Conservation (phyloP, 164 flowering plant genomes). For the Chimonanthus praecox region DNA sequence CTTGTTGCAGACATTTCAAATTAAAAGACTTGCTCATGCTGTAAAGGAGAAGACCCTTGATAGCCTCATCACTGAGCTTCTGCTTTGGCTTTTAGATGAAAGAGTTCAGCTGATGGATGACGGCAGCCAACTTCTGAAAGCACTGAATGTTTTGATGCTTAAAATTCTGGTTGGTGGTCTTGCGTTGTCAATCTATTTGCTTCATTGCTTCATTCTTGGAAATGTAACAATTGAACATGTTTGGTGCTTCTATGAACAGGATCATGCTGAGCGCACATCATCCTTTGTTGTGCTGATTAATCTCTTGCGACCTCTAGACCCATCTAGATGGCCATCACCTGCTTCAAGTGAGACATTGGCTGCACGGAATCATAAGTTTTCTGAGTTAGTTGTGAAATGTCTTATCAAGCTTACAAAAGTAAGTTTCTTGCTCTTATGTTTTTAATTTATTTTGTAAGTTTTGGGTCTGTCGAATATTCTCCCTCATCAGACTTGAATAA, state of each 20-base stretch:
- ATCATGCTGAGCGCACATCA: conserved; percentile 94
- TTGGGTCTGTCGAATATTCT: not conserved
- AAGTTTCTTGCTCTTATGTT: conserved; percentile 4
- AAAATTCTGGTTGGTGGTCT: conserved; percentile 72
- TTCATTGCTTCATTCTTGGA: not conserved
- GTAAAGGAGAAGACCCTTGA: conserved; percentile 89
- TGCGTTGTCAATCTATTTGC: not conserved
- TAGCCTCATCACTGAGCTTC: conserved; percentile 86
- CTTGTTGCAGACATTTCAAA: conserved; percentile 81
- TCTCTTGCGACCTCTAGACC: conserved; percentile 86
- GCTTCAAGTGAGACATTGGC: conserved; percentile 60
- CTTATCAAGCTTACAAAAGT: conserved; percentile 94
- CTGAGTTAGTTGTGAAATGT: conserved; percentile 95
- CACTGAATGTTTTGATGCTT: conserved; percentile 94
- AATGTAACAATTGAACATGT: not conserved
- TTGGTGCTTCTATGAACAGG: conserved; percentile 44
- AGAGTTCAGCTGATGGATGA: conserved; percentile 97
- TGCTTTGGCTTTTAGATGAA: conserved; percentile 98
- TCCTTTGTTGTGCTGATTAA: conserved; percentile 93
- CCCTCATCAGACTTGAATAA: not conserved
- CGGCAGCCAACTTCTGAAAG: conserved; percentile 95
- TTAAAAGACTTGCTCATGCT: conserved; percentile 86
- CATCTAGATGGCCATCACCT: conserved; percentile 91
- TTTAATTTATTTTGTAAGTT: not conserved
- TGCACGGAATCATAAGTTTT: conserved; percentile 83